These are phyloP conservation scores for Boletellus emodensis DNA, from an alignment of 768 basidiomycete species.

Conservation along the genomic window DNA sequence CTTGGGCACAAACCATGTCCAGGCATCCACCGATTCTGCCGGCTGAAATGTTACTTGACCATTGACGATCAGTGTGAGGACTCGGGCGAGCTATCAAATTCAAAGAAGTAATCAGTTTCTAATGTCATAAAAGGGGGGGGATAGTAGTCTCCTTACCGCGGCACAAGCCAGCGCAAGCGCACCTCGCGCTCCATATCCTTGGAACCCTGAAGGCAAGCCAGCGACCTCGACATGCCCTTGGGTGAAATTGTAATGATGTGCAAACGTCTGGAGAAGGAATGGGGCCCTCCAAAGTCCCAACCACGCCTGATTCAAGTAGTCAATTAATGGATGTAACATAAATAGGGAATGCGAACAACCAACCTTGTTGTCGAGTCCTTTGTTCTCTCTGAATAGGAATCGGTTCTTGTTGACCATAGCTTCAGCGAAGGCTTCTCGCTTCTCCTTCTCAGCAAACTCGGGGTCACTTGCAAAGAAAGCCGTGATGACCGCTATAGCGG, in stretches of 20 bases:
- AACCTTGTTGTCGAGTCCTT: slow-evolving; percentile 4
- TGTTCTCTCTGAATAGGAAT: slow-evolving; percentile 9
- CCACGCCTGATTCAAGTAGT: neutral
- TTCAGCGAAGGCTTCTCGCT: neutral
- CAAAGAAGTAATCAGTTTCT: too few species aligned
- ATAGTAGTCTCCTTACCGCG: slow-evolving; percentile 1
- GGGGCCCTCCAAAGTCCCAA: slow-evolving; percentile 8
- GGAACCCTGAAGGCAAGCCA: slow-evolving; percentile 1
- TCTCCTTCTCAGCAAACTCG: neutral
- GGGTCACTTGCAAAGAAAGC: neutral
- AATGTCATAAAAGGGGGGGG: too few species aligned
- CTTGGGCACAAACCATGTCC: slow-evolving; percentile 4
- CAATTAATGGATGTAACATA: neutral
- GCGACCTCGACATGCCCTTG: slow-evolving; percentile 4
- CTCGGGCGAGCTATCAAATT: neutral
- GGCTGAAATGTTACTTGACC: neutral
- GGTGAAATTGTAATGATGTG: slow-evolving; percentile 9
- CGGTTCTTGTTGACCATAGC: neutral
- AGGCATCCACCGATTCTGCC: slow-evolving; percentile 1
- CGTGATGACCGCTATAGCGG: neutral
- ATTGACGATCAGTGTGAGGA: slow-evolving; percentile 4
- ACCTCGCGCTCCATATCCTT: neutral
- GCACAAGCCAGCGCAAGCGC: slow-evolving; percentile 8
- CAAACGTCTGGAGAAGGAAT: slow-evolving; percentile 10
- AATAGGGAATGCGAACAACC: neutral